Evolutionary conservation across 2,329 filamentous ascomycete species (phyloP).

Genomic region (Pseudofabraea citricarpa): DNA sequence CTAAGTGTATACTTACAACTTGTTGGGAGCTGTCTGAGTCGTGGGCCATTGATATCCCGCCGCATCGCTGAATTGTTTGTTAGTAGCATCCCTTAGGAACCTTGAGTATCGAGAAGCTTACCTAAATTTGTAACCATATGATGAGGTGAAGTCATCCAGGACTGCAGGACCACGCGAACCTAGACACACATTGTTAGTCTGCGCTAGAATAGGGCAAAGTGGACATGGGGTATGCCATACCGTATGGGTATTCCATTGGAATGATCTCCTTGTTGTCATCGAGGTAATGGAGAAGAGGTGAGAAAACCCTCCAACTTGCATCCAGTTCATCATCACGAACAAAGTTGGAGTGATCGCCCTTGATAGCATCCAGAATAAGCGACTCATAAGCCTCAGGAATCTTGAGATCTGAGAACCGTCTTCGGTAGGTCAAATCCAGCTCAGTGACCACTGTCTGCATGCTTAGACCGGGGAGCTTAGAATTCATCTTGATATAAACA

Average conservation of each 20-base stretch:
- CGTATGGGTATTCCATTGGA: conserved; percentile 99
- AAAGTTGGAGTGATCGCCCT: conserved; percentile 99
- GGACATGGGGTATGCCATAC: no score
- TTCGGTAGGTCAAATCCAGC: conserved; percentile 94
- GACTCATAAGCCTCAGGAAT: conserved; percentile 99
- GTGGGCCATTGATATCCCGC: conserved; percentile 95
- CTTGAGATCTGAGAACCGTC: conserved; percentile 98
- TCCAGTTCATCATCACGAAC: conserved; percentile 95
- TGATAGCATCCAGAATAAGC: conserved; percentile 91
- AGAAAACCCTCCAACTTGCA: conserved; percentile 98
- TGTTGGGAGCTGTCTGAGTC: conserved; percentile 68
- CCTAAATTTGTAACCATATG: conserved; percentile 96
- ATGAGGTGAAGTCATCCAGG: conserved; percentile 95
- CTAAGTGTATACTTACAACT: conserved; percentile 59
- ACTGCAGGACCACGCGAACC: conserved; percentile 95
- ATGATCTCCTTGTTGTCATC: conserved; percentile 99
- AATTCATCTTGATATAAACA: conserved; percentile 99
- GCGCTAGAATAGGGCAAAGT: no score
- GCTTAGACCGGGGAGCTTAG: conserved; percentile 93
- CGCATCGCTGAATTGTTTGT: conserved; percentile 50
- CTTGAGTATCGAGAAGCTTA: conserved; percentile 27
- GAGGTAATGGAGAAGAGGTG: conserved; percentile 92
- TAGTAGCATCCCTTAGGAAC: neutral
- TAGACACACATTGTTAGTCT: no score
- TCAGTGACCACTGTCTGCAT: conserved; percentile 99